These are phyloP conservation scores for Annulohypoxylon maeteangense DNA, from an alignment of 495 filamentous ascomycete genomes.

Conservation along the genomic window DNA sequence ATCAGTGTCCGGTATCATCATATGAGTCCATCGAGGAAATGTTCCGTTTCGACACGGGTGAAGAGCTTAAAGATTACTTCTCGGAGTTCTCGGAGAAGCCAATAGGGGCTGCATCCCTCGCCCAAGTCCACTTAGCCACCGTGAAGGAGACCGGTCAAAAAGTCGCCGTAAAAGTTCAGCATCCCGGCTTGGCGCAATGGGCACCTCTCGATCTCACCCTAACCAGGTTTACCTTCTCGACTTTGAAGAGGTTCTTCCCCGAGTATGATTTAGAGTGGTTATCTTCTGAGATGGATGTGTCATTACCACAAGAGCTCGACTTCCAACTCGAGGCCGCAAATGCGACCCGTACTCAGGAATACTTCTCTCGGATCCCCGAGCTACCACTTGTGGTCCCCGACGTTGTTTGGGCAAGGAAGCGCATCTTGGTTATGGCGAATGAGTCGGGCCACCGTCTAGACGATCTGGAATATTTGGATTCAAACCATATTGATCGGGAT, in stretches of 20 bases:
- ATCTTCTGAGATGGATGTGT: constrained; percentile 89
- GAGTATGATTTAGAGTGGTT: constrained; percentile 98
- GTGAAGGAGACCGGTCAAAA: constrained; percentile 84
- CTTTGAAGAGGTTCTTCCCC: constrained; percentile 91
- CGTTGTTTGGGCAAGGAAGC: constrained; percentile 87
- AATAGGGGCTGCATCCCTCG: constrained; percentile 92
- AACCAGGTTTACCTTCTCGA: constrained; percentile 88
- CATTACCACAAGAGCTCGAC: constrained; percentile 90
- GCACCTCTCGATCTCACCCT: constrained; percentile 86
- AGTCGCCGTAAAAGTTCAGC: constrained; percentile 98
- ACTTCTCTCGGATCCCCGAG: constrained; percentile 76
- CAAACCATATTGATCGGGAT: constrained; percentile 88
- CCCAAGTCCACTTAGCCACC: constrained; percentile 93
- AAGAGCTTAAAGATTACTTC: constrained; percentile 83
- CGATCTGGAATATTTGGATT: constrained; percentile 86
- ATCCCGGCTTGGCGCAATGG: constrained; percentile 92
- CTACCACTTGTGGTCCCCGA: constrained; percentile 88
- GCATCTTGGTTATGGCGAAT: constrained; percentile 96
- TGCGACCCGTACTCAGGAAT: constrained; percentile 77
- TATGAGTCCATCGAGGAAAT: constrained; percentile 87
- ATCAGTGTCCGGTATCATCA: constrained; percentile 93
- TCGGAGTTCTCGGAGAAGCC: constrained; percentile 80
- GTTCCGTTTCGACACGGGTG: constrained; percentile 85
- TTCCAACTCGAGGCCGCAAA: constrained; percentile 89
- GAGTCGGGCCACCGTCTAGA: constrained; percentile 88